Conservation (phyloP, 1,139 yeast genomes). For the Debaryomyces udenii region DNA sequence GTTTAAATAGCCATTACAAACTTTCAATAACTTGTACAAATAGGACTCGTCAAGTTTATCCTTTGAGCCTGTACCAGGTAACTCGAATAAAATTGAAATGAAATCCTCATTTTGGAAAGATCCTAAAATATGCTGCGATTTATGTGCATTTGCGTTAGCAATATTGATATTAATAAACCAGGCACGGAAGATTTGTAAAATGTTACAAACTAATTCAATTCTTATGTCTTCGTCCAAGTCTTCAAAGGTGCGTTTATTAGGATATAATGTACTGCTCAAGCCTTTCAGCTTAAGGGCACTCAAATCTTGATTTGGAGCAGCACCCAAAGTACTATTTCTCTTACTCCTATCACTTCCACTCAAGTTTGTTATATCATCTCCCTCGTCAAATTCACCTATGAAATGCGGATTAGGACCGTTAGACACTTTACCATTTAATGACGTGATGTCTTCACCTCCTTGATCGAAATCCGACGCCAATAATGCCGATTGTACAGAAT, state of each 20-base stretch:
- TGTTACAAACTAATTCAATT: conserved; percentile 30
- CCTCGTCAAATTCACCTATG: conserved; percentile 22
- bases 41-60: conserved; percentile 18
- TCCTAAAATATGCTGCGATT: conserved; percentile 7
- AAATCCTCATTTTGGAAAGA: conserved; percentile 9
- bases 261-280: neutral
- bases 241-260: conserved; percentile 17
- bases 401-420: conserved; percentile 11
- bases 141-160: conserved; percentile 14
- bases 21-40: conserved; percentile 21
- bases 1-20: conserved; percentile 25
- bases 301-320: conserved; percentile 9
- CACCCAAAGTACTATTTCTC: neutral
- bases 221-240: conserved; percentile 31
- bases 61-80: conserved; percentile 16
- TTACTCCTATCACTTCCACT: conserved; percentile 14
- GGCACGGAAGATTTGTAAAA: conserved; percentile 26
- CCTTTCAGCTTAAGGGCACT: neutral
- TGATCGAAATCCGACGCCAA: conserved; percentile 16
- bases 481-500: neutral
- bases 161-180: conserved; percentile 27
- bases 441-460: conserved; percentile 30
- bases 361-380: conserved; percentile 35
- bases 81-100: conserved; percentile 17
- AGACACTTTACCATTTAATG: conserved; percentile 19